Evolutionary conservation across 2,329 filamentous ascomycete genomes (phyloP), one percentile per base, ranked within the genome.

Genomic region (Lizonia empirigonia): DNA sequence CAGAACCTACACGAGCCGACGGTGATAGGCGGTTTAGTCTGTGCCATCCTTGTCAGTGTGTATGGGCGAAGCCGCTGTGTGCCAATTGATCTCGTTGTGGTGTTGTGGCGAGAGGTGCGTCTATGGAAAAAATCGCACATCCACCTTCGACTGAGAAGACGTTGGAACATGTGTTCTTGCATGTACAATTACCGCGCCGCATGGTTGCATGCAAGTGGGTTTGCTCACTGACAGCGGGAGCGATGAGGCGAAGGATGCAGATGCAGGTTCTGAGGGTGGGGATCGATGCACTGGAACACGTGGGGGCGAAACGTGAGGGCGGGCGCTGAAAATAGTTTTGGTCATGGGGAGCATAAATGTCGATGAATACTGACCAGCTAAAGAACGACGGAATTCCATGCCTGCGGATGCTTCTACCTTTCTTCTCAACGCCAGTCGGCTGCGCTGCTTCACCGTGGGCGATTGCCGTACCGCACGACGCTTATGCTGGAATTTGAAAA

Each of bases 171-270:
- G 24, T 10, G 24, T 26, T 26, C 24, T 26, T 26, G 24, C 10
- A 26, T 26, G 24, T 10, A 16, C 9, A 8, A n/a, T 4, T 15
- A 9, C 26, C 2, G 23, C 9, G 40, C 16, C 39, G 27, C 27
- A 18, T 44, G 9, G 13, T 32, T 9, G 22, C 39, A 38, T 22
- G 15, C 6, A 10, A 18, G 40, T 44, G 29, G 32, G 33, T 32
- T 20, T 44, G 24, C 34, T 26, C n/a, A 36, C 19, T 10, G 39
- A 19, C 15, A 15, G 39, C 33, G 33, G 46, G 26, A 38, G 34
- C 34, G 47, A 9, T 18, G 19, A 22, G 27, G 39, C 47, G 47
- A 44, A 44, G 39, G 18, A 34, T 20, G 32, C 13, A 19, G 47
- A 50, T 44, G 26, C 33, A 8, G n/a, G 33, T 15, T 30, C 37